Evolutionary conservation across 768 basidiomycete species (phyloP), one percentile per base, ranked within the genome.

Genomic region (Calocybe indica): DNA sequence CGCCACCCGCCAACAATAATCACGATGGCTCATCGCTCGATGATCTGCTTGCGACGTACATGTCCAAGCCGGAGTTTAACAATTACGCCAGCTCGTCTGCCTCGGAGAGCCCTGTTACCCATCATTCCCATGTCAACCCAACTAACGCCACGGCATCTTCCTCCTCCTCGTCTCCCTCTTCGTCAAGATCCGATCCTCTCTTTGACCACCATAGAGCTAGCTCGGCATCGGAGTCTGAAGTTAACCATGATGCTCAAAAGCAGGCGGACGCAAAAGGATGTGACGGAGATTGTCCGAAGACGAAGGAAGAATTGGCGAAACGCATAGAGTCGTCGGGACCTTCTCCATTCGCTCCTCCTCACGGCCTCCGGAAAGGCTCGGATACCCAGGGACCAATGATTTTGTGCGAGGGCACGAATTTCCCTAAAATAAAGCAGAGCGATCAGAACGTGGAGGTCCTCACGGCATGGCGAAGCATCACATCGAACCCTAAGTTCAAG

Each of bases 391-490:
- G 76, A 0, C 63, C 75, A n/a, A 71, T 83, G 54, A 69, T 87
- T n/a, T 69, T 73, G 31, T 89, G 88, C 61, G 70, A 78, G 47
- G 82, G 80, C 7, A 74, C 82, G n/a, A 75, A 68, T 5, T 81
- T 90, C 59, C 86, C 87, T 5, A 76, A 69, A 64, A 86, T 83
- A 11, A 63, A 74, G 52, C 76, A 82, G 66, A 87, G 74, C 58
- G 83, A 85, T 40, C 71, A 80, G 49, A 90, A 91, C 52, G 66
- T 91, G 9, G 85, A 89, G 62, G 83, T 91, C 14, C 71, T 88
- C 37, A 78, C 79, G 49, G 89, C 88, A 9, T 92, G 88, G 89
- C 68, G 80, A 54, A 83, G 70, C 55, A 86, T 92, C 56, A 84
- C 80, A 14, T 78, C 78, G 31, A 78, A 83, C 59, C 88, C 87